Conservation (phyloP, 2,329 filamentous ascomycete genomes). For the Ophiocordyceps camponoti-saundersi region DNA sequence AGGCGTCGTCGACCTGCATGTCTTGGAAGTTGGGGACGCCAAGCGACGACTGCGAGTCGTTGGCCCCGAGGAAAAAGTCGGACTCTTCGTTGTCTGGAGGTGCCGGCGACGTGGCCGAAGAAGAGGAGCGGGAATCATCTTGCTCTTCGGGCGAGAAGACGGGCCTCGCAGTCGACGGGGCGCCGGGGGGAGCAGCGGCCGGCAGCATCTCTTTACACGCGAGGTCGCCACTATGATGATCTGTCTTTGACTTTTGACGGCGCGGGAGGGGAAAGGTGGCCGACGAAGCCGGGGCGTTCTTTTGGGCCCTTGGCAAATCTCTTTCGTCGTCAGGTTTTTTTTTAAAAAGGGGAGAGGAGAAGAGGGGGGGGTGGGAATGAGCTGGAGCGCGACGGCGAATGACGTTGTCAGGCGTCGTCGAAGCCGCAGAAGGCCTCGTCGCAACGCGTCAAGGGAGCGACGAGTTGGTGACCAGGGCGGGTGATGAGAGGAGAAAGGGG, state of each 20-base stretch:
- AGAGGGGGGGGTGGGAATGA: not conserved
- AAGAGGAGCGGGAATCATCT: slow-evolving; percentile 41
- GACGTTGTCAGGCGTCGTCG: not conserved
- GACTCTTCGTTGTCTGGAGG: slow-evolving; percentile 77
- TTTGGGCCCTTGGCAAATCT: too few relatives aligned
- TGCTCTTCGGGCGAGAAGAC: slow-evolving; percentile 15
- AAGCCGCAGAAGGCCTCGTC: not conserved
- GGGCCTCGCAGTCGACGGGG: slow-evolving; percentile 6
- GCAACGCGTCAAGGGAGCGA: not conserved
- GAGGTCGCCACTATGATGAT: not conserved
- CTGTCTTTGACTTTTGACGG: too few relatives aligned
- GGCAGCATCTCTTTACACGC: slow-evolving; percentile 3
- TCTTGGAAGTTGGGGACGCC: slow-evolving; percentile 64
- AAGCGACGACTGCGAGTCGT: slow-evolving; percentile 86
- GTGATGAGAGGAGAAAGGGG: not conserved
- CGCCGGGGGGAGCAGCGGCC: slow-evolving; percentile 4
- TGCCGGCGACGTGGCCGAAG: slow-evolving; percentile 58
- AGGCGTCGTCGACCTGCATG: slow-evolving; percentile 51
- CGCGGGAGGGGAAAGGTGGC: not conserved
- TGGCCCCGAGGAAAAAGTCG: slow-evolving; percentile 76
- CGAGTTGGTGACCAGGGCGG: not conserved
- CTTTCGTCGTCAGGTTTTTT: too few relatives aligned
- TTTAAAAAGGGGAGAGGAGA: too few relatives aligned
- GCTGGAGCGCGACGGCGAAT: not conserved
- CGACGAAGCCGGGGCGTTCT: too few relatives aligned